These are phyloP conservation scores for Rhynchosporium agropyri DNA, from an alignment of 2,329 filamentous ascomycete species.

Conservation along the genomic window DNA sequence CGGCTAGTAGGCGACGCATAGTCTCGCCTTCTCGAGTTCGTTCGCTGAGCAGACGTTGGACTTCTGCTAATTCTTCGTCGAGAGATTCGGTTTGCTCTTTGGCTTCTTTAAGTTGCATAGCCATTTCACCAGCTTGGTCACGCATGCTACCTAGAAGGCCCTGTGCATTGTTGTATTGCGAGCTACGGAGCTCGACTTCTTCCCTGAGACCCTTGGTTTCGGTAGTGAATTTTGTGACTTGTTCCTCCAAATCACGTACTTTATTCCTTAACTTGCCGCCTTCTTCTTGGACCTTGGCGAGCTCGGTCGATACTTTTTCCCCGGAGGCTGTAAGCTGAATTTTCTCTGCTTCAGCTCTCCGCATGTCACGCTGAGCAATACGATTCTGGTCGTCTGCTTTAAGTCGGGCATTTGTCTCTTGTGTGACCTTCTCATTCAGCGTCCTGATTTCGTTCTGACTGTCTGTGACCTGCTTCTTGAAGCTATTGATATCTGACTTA, in stretches of 20 bases:
- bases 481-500: constrained; percentile 69
- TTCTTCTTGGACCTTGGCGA: constrained; percentile 74
- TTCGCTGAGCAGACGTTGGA: constrained; percentile 82
- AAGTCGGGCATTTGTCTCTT: constrained; percentile 70
- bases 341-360: constrained; percentile 76
- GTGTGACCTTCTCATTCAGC: constrained; percentile 75
- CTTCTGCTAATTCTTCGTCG: constrained; percentile 89
- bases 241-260: constrained; percentile 71
- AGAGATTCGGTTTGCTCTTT: constrained; percentile 80
- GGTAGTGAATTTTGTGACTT: constrained; percentile 66
- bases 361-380: constrained; percentile 73
- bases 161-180: constrained; percentile 84
- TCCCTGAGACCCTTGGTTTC: constrained; percentile 72
- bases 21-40: constrained; percentile 91
- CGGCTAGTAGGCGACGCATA: constrained; percentile 85
- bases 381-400: constrained; percentile 80
- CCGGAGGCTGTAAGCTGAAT: constrained; percentile 73
- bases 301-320: constrained; percentile 71
- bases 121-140: constrained; percentile 85
- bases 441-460: constrained; percentile 77
- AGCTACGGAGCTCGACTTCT: constrained; percentile 80
- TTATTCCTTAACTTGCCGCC: constrained; percentile 64
- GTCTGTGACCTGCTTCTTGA: constrained; percentile 71
- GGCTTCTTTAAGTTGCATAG: constrained; percentile 88
- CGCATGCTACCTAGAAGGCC: constrained; percentile 89